Base-by-base conservation (phyloP, 1,284 basidiomycete genomes). In the Prillingera fragicola region DNA sequence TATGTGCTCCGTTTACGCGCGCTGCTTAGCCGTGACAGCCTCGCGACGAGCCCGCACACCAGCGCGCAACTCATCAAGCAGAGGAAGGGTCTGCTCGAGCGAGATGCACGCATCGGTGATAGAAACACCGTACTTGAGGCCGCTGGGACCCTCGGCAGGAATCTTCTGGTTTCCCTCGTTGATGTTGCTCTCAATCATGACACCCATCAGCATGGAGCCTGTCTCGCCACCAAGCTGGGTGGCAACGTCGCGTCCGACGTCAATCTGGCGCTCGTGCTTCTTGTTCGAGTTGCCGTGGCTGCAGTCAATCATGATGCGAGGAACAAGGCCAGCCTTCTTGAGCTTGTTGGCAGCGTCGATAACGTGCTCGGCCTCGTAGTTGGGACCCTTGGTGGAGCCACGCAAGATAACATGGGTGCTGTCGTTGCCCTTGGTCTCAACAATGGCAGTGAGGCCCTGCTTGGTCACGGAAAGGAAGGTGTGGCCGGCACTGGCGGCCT, bases 121-220 rank as follows among this genome's bases (percentile, higher is more conserved):
- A 14, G 59, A 57, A 4, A 88, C 84, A 35, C 92, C 91, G 69
- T 92, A 92, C 62, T 81, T 84, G 48, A 95, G 74, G 4, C 80
- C 85, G 5, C 78, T 73, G 2, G 84, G 83, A 2, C 90, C 90
- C 29, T 80, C 78, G 2, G 80, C 63, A 7, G 89, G 84, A 48
- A 95, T 85, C 57, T 87, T 82, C 70, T 96, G 91, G 55, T 65
- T 65, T 52, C 75, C 76, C 57, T 90, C 92, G 36, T 87, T 79
- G 46, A 97, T 77, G 70, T 98, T 94, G 37, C 85, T 88, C 72
- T 98, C 95, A 52, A 97, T 79, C 95, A 98, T 98, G 50, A 95
- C 90, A 48, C 94, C 94, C 78, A 95, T 85, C 57, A 98, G 89
- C 63, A 80, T 78, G 18, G 76, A 65, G 2, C 81, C 77, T 1